phyloP scores from a whole-genome alignment of 2,329 filamentous ascomycete species.

The Trichoderma harzianum region DNA sequence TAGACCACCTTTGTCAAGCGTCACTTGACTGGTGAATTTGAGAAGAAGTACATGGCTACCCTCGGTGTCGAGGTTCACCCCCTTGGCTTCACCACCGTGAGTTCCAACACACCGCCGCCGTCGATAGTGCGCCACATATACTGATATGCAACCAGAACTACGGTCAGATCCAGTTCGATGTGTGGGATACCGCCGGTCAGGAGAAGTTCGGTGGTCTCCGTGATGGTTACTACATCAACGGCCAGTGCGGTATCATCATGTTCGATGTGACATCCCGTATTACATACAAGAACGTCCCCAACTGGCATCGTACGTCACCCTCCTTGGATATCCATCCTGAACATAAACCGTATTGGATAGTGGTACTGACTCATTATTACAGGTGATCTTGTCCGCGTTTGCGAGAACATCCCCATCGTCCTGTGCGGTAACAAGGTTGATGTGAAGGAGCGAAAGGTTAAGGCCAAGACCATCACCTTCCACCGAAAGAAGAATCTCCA shows the following conservation, averaged over 20 bases:
- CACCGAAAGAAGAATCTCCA: conserved; percentile 99
- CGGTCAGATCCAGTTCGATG: conserved; percentile 95
- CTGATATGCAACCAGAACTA: conserved; percentile 65
- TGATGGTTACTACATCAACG: conserved; percentile 99
- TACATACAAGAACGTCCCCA: conserved; percentile 99
- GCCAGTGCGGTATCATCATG: conserved; percentile 99
- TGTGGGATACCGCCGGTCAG: conserved; percentile 98
- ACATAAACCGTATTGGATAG: not conserved
- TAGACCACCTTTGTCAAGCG: conserved; percentile 99
- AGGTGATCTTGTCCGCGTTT: conserved; percentile 98
- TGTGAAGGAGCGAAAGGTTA: conserved; percentile 99
- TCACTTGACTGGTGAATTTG: conserved; percentile 98
- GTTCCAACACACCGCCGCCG: conserved; percentile 38
- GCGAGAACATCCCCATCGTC: conserved; percentile 98
- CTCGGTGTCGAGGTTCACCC: conserved; percentile 99
- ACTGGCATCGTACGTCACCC: conserved; percentile 90
- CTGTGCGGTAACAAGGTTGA: conserved; percentile 99
- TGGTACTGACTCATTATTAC: conserved; percentile 22
- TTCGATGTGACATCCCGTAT: conserved; percentile 99
- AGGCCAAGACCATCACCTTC: conserved; percentile 99
- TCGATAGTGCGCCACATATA: conserved; percentile 20
- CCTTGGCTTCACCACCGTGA: conserved; percentile 94
- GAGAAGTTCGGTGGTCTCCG: conserved; percentile 99
- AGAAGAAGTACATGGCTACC: conserved; percentile 99
- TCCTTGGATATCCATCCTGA: not conserved